Conservation (phyloP, 2,329 filamentous ascomycete species). For the Ceratocystis colombiana region DNA sequence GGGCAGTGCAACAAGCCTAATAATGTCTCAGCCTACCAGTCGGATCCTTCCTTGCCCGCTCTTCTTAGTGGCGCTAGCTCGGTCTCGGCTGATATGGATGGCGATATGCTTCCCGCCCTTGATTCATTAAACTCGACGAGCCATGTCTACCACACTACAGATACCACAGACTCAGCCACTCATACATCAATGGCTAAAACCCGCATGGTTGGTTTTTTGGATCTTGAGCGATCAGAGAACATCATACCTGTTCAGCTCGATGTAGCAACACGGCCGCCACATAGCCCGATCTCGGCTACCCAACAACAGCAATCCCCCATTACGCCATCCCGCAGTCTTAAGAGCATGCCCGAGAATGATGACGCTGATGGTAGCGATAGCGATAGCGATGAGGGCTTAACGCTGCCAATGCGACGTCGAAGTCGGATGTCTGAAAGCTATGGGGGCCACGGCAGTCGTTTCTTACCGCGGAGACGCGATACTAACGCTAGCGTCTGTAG, state of each 20-base stretch:
- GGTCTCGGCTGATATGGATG: slow-evolving; percentile 52
- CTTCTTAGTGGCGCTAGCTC: slow-evolving; percentile 55
- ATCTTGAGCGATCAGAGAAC: slow-evolving; percentile 29
- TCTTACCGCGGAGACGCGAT: slow-evolving; percentile 23
- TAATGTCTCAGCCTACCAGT: slow-evolving; percentile 47
- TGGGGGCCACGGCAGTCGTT: slow-evolving; percentile 12
- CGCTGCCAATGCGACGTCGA: slow-evolving; percentile 25
- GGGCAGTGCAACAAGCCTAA: slow-evolving; percentile 32
- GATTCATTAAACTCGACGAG: slow-evolving; percentile 37
- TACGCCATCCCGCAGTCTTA: slow-evolving; percentile 3
- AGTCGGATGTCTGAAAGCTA: slow-evolving; percentile 20
- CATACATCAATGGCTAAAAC: slow-evolving; percentile 44
- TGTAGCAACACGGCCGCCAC: slow-evolving; percentile 24
- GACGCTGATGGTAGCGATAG: slow-evolving; percentile 26
- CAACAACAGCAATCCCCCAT: slow-evolving; percentile 1
- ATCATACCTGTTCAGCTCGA: slow-evolving; percentile 30
- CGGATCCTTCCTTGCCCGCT: slow-evolving; percentile 54
- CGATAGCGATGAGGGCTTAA: slow-evolving; percentile 27
- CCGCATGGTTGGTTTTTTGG: slow-evolving; percentile 36
- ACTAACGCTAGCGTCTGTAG: slow-evolving; percentile 26
- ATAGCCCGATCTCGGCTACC: slow-evolving; percentile 13
- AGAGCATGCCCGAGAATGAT: slow-evolving; percentile 20
- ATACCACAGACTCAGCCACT: slow-evolving; percentile 46
- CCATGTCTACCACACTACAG: slow-evolving; percentile 42
- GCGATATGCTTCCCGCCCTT: slow-evolving; percentile 46